Evolutionary conservation across 2,329 filamentous ascomycete genomes (phyloP), one percentile per base, ranked within the genome.

Genomic region (Scleromitrula shiraiana): DNA sequence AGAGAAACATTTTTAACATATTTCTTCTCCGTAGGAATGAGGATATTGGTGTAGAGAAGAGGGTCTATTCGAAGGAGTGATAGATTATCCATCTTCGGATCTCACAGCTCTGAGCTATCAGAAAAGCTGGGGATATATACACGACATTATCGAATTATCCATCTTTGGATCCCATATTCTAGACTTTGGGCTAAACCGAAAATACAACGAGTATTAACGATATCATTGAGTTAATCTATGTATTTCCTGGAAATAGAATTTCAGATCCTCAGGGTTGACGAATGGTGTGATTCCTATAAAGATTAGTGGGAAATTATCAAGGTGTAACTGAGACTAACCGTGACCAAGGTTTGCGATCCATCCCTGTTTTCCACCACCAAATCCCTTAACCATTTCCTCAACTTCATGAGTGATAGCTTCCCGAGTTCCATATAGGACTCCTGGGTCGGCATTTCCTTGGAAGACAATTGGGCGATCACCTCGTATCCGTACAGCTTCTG

Each of bases 261-360:
- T 91, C 57, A 98, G 72, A 66, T 95, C 83, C 41, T 97, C 89
- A 0, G 93, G 93, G 59, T 97, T 85, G 46, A 98, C 93, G 55
- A 90, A 85, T 0, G 93, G 93, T 26, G 93, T 98, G 55, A 98
- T 89, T 52, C 88, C 88, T 93, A 49, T 50, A 51, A 29, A 22
- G 23, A 61, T 60, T 56, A 60, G 54, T 40, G 17, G 35, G 14
- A 35, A 17, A 52, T 38, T 46, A 15, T 46, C 4, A n/a, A 42
- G 38, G 35, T 17, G 29, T 42, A 19, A 29, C 44, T 6, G 12
- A n/a, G 12, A 67, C 80, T 62, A 76, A 87, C 93, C 93, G 64
- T 98, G 93, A 7, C 93, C 93, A 53, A 98, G 75, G 65, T 98
- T 98, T 40, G 87, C 88, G 59, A 98, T 97, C 91, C 93, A 98